Base-by-base conservation (phyloP, 805 yeast species). In the Candida pseudofarinosa region DNA sequence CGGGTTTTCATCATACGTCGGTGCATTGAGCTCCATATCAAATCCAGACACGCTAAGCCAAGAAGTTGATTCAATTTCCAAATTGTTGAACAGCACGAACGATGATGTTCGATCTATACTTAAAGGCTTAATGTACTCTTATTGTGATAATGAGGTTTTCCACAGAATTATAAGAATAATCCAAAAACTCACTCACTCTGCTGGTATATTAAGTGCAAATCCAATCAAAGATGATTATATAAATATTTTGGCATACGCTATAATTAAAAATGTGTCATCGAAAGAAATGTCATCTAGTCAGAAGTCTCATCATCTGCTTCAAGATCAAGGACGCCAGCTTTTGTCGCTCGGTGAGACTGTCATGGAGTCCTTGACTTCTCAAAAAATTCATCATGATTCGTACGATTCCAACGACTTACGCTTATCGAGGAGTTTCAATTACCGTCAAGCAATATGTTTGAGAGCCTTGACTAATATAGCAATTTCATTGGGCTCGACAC, bases 401-500 rank as follows among this genome's bases (percentile, higher is more conserved):
- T 38, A 20, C 4, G 43, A 39, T 19, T 19, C 23, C 12, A 19
- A 23, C 18, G 16, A n/a, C 10, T 18, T 5, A 32, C 15, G 16
- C 3, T 17, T 14, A 26, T 41, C 56, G 18, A 47, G 56, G 45
- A 56, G 58, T 26, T 67, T 86, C 35, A 79, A 81, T 45, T 71
- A 86, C 0, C 74, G 95, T 41, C 88, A 87, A 47, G 73, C 87
- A 1, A 73, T 83, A 7, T 80, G 96, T 50, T 77, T 88, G 33
- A 71, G 96, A 39, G 97, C 96, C 0, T 61, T 91, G 32, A 67
- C 83, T 3, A 85, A 88, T 46, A 67, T 91, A 38, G 89, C 91
- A 0, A 74, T 82, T 2, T 85, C 96, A 0, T 62, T 91, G n/a
- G 97, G 97, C 0, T 77, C 90, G 1, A 76, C 81, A 1, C 69